A percentile compares a stretch with the other conserved stretches of the same genome.
phyloP scores from a whole-genome alignment of 176 grass and related monocot species.

The Aegilops tauschii region DNA sequence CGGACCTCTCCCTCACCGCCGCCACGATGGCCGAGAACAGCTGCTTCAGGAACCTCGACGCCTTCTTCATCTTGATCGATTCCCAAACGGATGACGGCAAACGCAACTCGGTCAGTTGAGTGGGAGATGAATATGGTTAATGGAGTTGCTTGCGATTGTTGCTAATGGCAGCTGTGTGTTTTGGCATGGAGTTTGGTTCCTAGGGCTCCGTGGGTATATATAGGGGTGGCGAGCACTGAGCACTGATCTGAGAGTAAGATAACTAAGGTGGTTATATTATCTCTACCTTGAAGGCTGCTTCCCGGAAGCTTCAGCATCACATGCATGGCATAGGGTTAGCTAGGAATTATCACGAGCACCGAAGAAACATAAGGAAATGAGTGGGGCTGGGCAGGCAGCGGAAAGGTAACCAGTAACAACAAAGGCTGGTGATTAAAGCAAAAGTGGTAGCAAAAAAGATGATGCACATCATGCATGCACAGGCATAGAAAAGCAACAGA shows the following conservation, averaged over 20 bases:
- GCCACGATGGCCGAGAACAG: conserved; percentile 49
- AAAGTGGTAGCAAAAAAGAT: conserved; percentile 39
- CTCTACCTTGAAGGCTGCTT: conserved; percentile 7
- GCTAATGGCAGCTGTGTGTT: conserved; percentile 16
- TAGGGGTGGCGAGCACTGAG: conserved; percentile 28
- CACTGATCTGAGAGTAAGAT: neutral
- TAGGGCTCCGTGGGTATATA: conserved; percentile 54
- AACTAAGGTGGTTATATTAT: neutral
- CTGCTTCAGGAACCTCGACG: conserved; percentile 71
- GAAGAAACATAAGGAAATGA: neutral
- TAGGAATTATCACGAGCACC: conserved; percentile 39
- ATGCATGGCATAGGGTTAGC: conserved; percentile 13
- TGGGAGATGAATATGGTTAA: neutral
- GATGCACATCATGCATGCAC: neutral
- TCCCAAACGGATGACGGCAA: conserved; percentile 6
- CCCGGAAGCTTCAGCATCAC: conserved; percentile 48
- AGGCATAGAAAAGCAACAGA: conserved; percentile 16
- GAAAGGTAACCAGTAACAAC: conserved; percentile 21
- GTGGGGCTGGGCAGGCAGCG: neutral
- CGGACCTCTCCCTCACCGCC: conserved; percentile 56
- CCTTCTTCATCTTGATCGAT: conserved; percentile 72
- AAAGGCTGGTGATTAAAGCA: conserved; percentile 31
- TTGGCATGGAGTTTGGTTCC: conserved; percentile 66
- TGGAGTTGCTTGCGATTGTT: neutral
- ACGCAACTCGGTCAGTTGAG: neutral